Base-by-base conservation (phyloP, 495 filamentous ascomycete genomes). In the Darksidea phi region DNA sequence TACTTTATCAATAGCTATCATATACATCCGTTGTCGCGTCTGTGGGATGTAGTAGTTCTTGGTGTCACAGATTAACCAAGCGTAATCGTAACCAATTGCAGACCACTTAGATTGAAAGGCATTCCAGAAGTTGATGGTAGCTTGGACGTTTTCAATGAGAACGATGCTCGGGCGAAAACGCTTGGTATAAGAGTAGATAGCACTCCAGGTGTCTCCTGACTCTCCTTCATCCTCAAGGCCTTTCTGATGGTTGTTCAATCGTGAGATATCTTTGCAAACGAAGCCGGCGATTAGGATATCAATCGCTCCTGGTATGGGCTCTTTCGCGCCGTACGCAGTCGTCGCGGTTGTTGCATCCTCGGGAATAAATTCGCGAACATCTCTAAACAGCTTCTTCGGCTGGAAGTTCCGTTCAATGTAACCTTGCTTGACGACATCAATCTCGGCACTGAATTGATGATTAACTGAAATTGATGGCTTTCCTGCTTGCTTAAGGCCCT, bases 11-110 rank as follows among this genome's bases (percentile, higher is more conserved):
- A 90, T 64, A 24, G 83, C 85, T 26, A 90, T 71, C 70, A 93
- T 80, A 67, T 94, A 95, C 5, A 84, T 83, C 43, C 90, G 79
- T 32, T 77, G 76, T 0, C 90, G 77, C 5, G 90, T 95, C 37
- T 95, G 90, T 0, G 90, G 90, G 1, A 95, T 74, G 48, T 90
- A 91, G 67, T 80, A 93, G 0, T 88, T 67, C 68, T 93, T 94
- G 1, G 85, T 86, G 64, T 95, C 89, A 0, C 89, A 66, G 5
- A 70, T 59, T 5, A 69, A 28, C 13, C 72, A 74, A 5, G 62
- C 59, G 1, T 79, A 77, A 1, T 76, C 64, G 67, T 94, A 95
- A 13, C 78, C 81, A 20, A 83, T 72, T 0, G 61, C 60, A 6
- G 54, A 41, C 53, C 56, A 71, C 4, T 73, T 70, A 0, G 72